Percentiles rank a stretch among this genome's conserved stretches.
Evolutionary conservation across 768 basidiomycete genomes (phyloP).

Genomic region (Cystoderma amianthinum): DNA sequence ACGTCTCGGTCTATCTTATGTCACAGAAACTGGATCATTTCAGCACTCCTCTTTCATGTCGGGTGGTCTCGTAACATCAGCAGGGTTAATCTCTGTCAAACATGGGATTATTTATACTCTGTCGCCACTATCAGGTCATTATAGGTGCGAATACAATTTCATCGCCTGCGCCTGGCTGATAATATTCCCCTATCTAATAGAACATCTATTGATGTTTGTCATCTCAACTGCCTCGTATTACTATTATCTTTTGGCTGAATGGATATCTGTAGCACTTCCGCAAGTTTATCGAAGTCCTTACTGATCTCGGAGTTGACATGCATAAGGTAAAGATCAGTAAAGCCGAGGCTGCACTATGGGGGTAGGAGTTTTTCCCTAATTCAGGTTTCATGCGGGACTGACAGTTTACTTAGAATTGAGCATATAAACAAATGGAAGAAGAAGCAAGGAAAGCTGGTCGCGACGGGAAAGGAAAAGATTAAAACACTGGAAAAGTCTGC

Average conservation of each 20-base stretch:
- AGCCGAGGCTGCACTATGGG: constrained; percentile 52
- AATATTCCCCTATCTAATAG: constrained; percentile 15
- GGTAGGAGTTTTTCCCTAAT: constrained; percentile 22
- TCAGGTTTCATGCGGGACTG: neutral
- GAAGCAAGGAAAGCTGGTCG: constrained; percentile 20
- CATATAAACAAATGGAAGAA: constrained; percentile 38
- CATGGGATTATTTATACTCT: constrained; percentile 52
- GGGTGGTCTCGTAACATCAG: constrained; percentile 57
- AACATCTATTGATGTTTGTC: constrained; percentile 44
- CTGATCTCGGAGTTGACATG: constrained; percentile 50
- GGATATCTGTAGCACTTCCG: constrained; percentile 43
- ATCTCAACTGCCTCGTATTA: neutral
- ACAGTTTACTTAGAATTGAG: constrained; percentile 29
- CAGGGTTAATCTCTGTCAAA: constrained; percentile 60
- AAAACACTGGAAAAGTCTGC: constrained; percentile 5
- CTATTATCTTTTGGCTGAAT: neutral
- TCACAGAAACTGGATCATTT: constrained; percentile 44
- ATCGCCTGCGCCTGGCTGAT: neutral
- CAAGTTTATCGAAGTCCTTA: constrained; percentile 43
- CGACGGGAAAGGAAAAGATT: constrained; percentile 24
- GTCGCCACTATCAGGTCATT: constrained; percentile 64
- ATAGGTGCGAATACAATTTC: constrained; percentile 25
- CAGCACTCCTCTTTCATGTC: constrained; percentile 60
- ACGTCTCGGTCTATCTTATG: too few relatives aligned
- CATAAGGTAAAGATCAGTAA: constrained; percentile 53